Evolutionary conservation across 2,329 filamentous ascomycete genomes (phyloP).

Genomic region (Trichocomaceae sp.): DNA sequence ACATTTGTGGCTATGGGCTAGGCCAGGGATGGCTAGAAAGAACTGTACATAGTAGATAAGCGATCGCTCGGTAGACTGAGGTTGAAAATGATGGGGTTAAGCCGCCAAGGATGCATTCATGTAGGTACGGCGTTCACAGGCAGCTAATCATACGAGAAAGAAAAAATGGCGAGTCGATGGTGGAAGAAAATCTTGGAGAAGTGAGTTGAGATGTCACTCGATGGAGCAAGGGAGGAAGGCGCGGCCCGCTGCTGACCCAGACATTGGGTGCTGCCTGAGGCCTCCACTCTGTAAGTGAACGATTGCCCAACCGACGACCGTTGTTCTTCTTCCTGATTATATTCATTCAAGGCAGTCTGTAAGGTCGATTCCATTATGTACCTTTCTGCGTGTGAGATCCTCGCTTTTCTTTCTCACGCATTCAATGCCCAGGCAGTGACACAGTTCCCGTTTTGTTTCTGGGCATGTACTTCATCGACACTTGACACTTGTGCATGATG

Average conservation of each 20-base stretch:
- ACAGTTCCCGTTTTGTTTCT: neutral
- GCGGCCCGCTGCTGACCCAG: constrained; percentile 13
- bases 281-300: neutral
- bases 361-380: neutral
- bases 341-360: neutral
- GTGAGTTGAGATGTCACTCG: neutral
- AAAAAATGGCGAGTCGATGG: neutral
- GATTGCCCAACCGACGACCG: neutral
- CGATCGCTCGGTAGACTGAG: neutral
- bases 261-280: neutral
- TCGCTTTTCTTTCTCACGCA: neutral
- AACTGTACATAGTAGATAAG: neutral
- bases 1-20: constrained; percentile 10
- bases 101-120: neutral
- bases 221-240: constrained; percentile 8
- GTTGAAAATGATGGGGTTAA: neutral
- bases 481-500: neutral
- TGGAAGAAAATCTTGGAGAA: neutral
- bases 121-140: neutral
- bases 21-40: constrained; percentile 10
- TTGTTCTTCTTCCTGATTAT: neutral
- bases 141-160: constrained; percentile 1
- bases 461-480: neutral
- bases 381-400: neutral
- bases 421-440: neutral